Base-by-base conservation (phyloP, 768 basidiomycete genomes). In the Suillus placidus region DNA sequence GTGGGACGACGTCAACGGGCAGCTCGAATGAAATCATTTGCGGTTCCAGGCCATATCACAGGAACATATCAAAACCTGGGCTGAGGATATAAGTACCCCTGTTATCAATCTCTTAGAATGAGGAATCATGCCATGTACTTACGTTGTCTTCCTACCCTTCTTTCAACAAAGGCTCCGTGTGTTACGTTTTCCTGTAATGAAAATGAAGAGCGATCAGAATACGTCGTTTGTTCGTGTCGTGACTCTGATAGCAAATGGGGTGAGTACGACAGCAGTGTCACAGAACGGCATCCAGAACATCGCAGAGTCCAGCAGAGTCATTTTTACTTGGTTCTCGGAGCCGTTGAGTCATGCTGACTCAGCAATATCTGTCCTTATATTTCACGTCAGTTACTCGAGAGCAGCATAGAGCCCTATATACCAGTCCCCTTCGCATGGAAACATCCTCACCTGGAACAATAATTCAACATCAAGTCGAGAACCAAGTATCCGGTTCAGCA, bases 361-460 rank as follows among this genome's bases (percentile, higher is more conserved):
- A 54, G 52, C 32, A 52, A 52, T 18, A 3, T 10, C 43, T 18
- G 7, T 30, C 7, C n/a, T 47, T 23, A 52, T 52, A 52, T 30
- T 30, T 32, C 32, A 10, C 10, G 7, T 20, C 1, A 26, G 26
- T 26, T 26, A 34, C 18, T 55, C n/a, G 7, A 52, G 26, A 52
- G 26, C 9, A 54, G 32, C 54, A 30, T 32, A 57, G 56, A 58
- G 5, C 12, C 37, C 23, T 42, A 26, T 32, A 4, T 60, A 60
- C 58, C 26, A 60, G 3, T 32, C 10, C 6, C 26, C 18, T 12
- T 60, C 40, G 58, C 58, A 60, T 60, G 58, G 58, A 60, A 60
- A 30, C 26, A 32, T 20, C 58, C n/a, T 32, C 58, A 60, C 58
- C 40, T 42, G 58, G 38, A 40, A 10, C 12, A 13, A 16, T 1